phyloP scores from a whole-genome alignment of 257 asterid genomes.

The Agastache rugosa region DNA sequence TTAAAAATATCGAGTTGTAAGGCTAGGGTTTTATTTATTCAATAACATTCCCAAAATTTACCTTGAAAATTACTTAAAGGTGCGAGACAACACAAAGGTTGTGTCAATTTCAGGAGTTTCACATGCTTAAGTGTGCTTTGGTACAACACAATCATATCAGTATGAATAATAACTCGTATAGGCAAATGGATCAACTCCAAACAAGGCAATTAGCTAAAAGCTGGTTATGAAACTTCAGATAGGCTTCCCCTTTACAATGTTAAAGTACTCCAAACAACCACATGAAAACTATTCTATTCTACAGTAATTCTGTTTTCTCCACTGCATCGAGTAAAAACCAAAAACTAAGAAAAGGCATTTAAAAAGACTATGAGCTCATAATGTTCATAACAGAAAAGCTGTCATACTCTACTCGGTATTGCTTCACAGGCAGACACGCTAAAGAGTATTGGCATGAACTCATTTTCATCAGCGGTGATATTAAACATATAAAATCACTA shows the following conservation, averaged over 20 bases:
- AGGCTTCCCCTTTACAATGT: constrained; percentile 16
- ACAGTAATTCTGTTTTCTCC: neutral
- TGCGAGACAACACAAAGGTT: neutral
- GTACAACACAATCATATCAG: neutral
- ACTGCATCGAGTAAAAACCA: constrained; percentile 17
- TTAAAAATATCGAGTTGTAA: too few relatives aligned
- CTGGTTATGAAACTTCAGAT: constrained; percentile 14
- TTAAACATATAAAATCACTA: constrained; percentile 13
- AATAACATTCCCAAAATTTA: neutral
- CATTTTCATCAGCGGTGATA: constrained; percentile 6
- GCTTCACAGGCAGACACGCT: constrained; percentile 26
- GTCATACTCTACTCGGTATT: constrained; percentile 19
- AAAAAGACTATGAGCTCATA: constrained; percentile 2
- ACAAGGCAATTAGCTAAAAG: constrained; percentile 19
- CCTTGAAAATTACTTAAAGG: neutral
- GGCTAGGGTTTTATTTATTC: too few relatives aligned
- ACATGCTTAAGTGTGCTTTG: neutral
- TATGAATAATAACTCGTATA: neutral
- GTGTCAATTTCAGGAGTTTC: neutral
- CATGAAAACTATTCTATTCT: constrained; percentile 4
- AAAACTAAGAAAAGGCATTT: neutral
- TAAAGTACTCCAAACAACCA: constrained; percentile 15
- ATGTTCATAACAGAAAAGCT: constrained; percentile 16
- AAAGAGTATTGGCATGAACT: constrained; percentile 14
- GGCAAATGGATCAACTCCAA: constrained; percentile 4